These are phyloP conservation scores for Lojkania enalia DNA, from an alignment of 2,329 filamentous ascomycete genomes.

Conservation along the genomic window DNA sequence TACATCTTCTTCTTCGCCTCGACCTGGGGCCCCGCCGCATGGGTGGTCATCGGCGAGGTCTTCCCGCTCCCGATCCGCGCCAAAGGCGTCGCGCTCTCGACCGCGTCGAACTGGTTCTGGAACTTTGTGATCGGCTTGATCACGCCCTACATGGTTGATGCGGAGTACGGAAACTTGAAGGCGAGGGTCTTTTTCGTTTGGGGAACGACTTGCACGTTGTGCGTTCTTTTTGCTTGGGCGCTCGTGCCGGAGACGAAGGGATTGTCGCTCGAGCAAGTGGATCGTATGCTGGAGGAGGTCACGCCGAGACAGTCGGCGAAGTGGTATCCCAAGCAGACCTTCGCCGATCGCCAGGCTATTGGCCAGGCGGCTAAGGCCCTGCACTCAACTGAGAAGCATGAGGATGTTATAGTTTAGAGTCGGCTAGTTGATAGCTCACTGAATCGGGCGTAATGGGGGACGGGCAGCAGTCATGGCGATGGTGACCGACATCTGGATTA, in stretches of 20 bases:
- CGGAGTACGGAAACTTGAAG: conserved; percentile 66
- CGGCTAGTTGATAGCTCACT: too few species aligned
- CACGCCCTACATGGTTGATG: conserved; percentile 73
- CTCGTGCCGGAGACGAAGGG: conserved; percentile 80
- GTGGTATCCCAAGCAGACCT: conserved; percentile 62
- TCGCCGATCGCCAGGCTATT: too few species aligned
- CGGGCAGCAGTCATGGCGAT: too few species aligned
- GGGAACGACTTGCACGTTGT: conserved; percentile 56
- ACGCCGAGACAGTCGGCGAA: conserved; percentile 72
- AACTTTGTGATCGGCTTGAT: conserved; percentile 62
- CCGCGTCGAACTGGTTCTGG: conserved; percentile 91
- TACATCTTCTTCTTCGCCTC: conserved; percentile 92
- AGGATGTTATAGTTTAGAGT: too few species aligned
- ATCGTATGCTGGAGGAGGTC: conserved; percentile 84
- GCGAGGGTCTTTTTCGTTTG: conserved; percentile 60
- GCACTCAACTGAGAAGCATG: too few species aligned
- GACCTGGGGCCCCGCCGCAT: conserved; percentile 79
- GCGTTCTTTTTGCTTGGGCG: conserved; percentile 68
- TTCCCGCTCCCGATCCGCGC: conserved; percentile 88
- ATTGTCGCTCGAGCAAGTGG: conserved; percentile 75
- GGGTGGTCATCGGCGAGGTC: conserved; percentile 82
- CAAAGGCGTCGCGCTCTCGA: conserved; percentile 82
- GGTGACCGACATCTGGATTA: too few species aligned
- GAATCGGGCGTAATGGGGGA: too few species aligned
- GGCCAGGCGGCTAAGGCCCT: too few species aligned